Conservation (phyloP, 2,329 filamentous ascomycete genomes). For the Ophiostoma ulmi region DNA sequence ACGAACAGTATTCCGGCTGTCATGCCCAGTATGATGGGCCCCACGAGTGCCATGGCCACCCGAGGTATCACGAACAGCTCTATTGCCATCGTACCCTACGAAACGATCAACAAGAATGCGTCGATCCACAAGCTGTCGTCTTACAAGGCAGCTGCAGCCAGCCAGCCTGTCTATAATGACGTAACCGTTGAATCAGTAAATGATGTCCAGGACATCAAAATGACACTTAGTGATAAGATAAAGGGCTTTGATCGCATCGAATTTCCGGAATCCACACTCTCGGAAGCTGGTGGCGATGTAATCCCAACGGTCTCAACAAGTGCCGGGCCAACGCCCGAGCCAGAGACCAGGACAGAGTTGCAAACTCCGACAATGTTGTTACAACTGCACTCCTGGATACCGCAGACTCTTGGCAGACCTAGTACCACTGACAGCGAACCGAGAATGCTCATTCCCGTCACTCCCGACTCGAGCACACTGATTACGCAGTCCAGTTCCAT, state of each 20-base stretch:
- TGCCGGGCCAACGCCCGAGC: not conserved
- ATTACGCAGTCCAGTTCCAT: not conserved
- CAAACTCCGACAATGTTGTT: not conserved
- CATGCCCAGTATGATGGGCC: too few species aligned
- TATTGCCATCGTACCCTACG: not conserved
- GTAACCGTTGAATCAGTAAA: not conserved
- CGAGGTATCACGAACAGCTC: not conserved
- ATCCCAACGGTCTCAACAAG: too few species aligned
- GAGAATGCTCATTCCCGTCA: not conserved
- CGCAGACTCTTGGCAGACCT: too few species aligned
- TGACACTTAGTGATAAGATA: not conserved
- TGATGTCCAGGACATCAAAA: not conserved
- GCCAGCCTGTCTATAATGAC: conserved; percentile 30
- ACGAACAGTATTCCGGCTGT: not conserved
- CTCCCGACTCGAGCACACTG: not conserved
- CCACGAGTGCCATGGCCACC: too few species aligned
- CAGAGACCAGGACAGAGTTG: too few species aligned
- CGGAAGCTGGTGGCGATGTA: not conserved
- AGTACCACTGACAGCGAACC: too few species aligned
- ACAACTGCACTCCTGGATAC: not conserved
- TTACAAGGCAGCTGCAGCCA: conserved; percentile 29
- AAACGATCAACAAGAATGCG: not conserved
- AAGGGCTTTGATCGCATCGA: not conserved
- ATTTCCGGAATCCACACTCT: not conserved
- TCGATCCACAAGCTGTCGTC: not conserved